These are phyloP conservation scores for Sarocladium oryzae DNA, from an alignment of 2,329 filamentous ascomycete genomes.

Conservation along the genomic window DNA sequence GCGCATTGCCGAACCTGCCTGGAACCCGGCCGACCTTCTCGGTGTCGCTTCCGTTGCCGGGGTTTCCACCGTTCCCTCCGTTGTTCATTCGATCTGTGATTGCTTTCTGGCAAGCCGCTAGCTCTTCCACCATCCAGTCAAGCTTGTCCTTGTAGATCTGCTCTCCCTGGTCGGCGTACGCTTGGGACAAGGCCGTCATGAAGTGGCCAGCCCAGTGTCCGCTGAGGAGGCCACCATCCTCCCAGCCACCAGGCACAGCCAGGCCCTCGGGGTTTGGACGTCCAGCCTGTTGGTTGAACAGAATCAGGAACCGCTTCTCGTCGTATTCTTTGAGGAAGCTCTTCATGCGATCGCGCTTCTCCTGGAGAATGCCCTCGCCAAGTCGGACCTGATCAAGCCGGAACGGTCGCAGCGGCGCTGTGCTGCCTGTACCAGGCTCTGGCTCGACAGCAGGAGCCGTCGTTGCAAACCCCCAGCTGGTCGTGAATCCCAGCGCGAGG, in stretches of 20 bases:
- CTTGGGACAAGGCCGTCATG: constrained; percentile 26
- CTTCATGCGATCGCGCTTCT: constrained; percentile 27
- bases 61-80: not conserved
- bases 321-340: constrained; percentile 22
- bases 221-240: constrained; percentile 27
- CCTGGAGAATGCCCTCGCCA: constrained; percentile 23
- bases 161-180: constrained; percentile 25
- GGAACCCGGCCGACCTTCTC: constrained; percentile 13
- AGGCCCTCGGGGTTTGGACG: constrained; percentile 21
- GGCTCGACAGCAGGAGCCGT: not conserved
- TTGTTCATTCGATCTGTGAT: constrained; percentile 21
- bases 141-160: constrained; percentile 23
- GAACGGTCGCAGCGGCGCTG: constrained; percentile 25
- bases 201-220: constrained; percentile 27
- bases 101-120: constrained; percentile 23
- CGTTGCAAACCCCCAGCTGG: not conserved
- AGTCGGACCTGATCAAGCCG: constrained; percentile 25
- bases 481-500: too few species aligned
- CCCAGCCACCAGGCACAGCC: constrained; percentile 24
- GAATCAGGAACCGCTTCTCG: constrained; percentile 22
- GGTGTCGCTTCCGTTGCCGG: not conserved
- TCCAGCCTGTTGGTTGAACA: constrained; percentile 26
- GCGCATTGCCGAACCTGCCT: constrained; percentile 15
- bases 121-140: constrained; percentile 26
- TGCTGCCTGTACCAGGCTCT: constrained; percentile 22